phyloP scores from a whole-genome alignment of 257 asterid species.

The Coffea canephora region DNA sequence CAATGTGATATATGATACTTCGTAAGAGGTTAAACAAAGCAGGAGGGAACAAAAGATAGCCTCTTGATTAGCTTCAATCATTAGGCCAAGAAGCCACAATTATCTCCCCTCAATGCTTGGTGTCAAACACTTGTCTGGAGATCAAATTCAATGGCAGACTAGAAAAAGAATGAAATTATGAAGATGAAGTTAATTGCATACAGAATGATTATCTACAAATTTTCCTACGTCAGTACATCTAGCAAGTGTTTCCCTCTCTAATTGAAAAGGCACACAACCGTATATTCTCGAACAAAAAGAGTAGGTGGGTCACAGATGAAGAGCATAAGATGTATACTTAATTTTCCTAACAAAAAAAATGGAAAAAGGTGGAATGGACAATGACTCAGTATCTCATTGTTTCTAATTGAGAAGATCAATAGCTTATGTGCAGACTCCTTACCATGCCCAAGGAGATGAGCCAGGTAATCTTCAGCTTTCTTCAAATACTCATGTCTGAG shows the following conservation, averaged over 20 bases:
- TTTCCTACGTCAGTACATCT: neutral
- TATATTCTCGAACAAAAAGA: neutral
- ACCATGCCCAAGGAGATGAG: conserved; percentile 98
- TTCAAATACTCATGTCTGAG: conserved; percentile 73
- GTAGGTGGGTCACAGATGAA: neutral
- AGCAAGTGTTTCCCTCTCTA: neutral
- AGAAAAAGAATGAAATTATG: neutral
- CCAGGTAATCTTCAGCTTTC: conserved; percentile 90
- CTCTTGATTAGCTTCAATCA: neutral
- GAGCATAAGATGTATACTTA: neutral
- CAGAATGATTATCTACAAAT: neutral
- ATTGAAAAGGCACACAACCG: neutral
- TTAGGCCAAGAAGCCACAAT: neutral
- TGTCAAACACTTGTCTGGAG: neutral
- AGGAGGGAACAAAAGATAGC: neutral
- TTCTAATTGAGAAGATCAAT: neutral
- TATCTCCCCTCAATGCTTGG: neutral
- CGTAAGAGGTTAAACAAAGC: neutral
- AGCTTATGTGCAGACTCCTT: conserved; percentile 25
- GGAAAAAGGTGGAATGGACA: neutral
- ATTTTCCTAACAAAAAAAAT: neutral
- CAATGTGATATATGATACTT: neutral
- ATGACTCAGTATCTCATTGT: neutral
- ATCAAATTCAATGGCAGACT: neutral
- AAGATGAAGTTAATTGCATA: neutral